Evolutionary conservation across 2,329 filamentous ascomycete species (phyloP).

Genomic region (Cladosporium sp.): DNA sequence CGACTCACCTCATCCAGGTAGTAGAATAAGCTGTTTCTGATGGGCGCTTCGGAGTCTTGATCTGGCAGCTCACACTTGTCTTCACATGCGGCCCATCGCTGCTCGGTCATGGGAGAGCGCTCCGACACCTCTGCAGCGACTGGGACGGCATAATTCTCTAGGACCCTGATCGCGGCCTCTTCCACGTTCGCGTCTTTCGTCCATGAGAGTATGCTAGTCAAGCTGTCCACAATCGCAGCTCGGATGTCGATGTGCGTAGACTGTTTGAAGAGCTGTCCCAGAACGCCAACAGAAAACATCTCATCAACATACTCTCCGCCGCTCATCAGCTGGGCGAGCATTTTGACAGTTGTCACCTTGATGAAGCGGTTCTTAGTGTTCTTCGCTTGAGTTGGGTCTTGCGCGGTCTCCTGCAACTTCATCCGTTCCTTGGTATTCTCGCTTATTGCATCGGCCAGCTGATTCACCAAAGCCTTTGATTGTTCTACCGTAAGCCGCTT

Average conservation of each 20-base stretch:
- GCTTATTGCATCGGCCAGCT: slow-evolving; percentile 30
- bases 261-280: slow-evolving; percentile 28
- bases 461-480: slow-evolving; percentile 26
- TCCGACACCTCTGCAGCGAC: slow-evolving; percentile 35
- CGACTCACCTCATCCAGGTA: neutral
- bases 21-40: neutral
- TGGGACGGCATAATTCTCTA: slow-evolving; percentile 29
- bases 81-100: slow-evolving; percentile 30
- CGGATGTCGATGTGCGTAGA: slow-evolving; percentile 36
- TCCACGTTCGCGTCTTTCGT: slow-evolving; percentile 13
- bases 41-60: neutral
- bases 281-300: slow-evolving; percentile 26
- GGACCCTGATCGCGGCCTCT: slow-evolving; percentile 20
- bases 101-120: slow-evolving; percentile 25
- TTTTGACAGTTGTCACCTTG: slow-evolving; percentile 42
- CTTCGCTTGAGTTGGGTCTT: neutral
- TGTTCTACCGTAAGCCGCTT: slow-evolving; percentile 29
- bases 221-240: slow-evolving; percentile 29
- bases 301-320: slow-evolving; percentile 31
- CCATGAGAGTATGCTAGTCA: slow-evolving; percentile 28
- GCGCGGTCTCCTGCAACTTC: neutral
- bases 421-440: slow-evolving; percentile 25
- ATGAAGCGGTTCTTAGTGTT: slow-evolving; percentile 19
- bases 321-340: slow-evolving; percentile 36
- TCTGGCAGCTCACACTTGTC: slow-evolving; percentile 20